phyloP scores from a whole-genome alignment of 768 basidiomycete species.

The Mycena venus region DNA sequence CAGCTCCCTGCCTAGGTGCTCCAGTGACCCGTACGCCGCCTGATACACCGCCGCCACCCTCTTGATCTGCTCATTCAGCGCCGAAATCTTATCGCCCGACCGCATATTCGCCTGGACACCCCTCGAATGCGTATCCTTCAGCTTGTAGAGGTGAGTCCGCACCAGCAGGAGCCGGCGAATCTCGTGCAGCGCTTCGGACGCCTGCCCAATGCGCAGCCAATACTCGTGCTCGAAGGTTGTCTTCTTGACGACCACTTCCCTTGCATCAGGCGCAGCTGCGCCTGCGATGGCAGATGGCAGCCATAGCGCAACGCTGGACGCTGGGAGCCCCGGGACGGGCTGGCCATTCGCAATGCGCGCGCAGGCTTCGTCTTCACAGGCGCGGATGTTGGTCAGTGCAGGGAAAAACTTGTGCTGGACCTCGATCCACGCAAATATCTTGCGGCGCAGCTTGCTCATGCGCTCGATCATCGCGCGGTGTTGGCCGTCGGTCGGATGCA shows the following conservation, averaged over 20 bases:
- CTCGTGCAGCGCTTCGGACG: conserved; percentile 26
- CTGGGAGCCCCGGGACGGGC: too few species aligned
- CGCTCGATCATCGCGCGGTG: conserved; percentile 29
- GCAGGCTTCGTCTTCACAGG: too few species aligned
- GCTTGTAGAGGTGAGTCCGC: conserved; percentile 24
- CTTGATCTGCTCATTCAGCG: conserved; percentile 10
- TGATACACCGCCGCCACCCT: not conserved
- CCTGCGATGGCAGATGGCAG: conserved; percentile 35
- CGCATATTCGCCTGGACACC: too few species aligned
- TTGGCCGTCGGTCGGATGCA: conserved; percentile 35
- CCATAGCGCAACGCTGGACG: conserved; percentile 38
- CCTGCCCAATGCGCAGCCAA: conserved; percentile 29
- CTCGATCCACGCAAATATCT: too few species aligned
- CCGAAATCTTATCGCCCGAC: too few species aligned
- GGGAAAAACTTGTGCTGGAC: too few species aligned
- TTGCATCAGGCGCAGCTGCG: not conserved
- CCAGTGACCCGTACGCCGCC: not conserved
- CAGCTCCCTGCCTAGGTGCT: conserved; percentile 17
- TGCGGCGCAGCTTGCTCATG: conserved; percentile 18
- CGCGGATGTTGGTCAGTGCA: too few species aligned
- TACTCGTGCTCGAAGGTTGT: too few species aligned
- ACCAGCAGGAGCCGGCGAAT: conserved; percentile 25
- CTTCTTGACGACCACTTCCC: not conserved
- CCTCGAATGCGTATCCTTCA: too few species aligned
- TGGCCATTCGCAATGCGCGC: too few species aligned